Evolutionary conservation across 306 rosid species (phyloP), one percentile per base, ranked within the genome.

Genomic region (Canavalia gladiata): DNA sequence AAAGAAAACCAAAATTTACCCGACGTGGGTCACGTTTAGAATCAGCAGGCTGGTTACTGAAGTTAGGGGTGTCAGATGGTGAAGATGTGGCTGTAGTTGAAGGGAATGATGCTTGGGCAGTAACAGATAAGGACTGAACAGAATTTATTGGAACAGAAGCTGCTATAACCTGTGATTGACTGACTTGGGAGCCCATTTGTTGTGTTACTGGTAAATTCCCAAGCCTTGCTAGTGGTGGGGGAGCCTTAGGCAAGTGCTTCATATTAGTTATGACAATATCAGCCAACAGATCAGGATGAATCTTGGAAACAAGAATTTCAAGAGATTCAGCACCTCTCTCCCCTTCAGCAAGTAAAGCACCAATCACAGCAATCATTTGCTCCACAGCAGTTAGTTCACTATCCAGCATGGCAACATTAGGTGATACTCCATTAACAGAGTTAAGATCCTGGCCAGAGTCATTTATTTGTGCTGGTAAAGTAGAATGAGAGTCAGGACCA

Each of bases 281-380:
- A 39, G 99, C 98, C 89, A 95, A 76, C 84, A 95, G 81, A 90
- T 95, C 99, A 58, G 98, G 99, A 87, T 93, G 99, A 83, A 93
- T 87, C 82, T 94, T 84, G 25, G 99, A 95, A 76, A 95, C 82
- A 71, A 95, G 96, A 81, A 95, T 91, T 86, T 93, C 93, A 69
- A 95, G 98, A 65, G 99, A 93, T 81, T 95, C 97, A 43, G 93
- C 97, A 60, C 99, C 99, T 81, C 96, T 91, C 84, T 95, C 98
- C 75, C 99, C 99, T 88, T 95, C 99, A 81, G 98, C 99, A 80
- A 95, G 92, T 88, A 95, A 89, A 63, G 99, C 99, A 76, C 99
- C 98, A 77, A 95, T 95, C 85, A 95, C 80, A 2, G 97, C 90
- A 89, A 95, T 90, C 99, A 95, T 95, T 86, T 95, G 97, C 86